Evolutionary conservation across 2,329 filamentous ascomycete species (phyloP).

Genomic region (Fusarium sublunatum): DNA sequence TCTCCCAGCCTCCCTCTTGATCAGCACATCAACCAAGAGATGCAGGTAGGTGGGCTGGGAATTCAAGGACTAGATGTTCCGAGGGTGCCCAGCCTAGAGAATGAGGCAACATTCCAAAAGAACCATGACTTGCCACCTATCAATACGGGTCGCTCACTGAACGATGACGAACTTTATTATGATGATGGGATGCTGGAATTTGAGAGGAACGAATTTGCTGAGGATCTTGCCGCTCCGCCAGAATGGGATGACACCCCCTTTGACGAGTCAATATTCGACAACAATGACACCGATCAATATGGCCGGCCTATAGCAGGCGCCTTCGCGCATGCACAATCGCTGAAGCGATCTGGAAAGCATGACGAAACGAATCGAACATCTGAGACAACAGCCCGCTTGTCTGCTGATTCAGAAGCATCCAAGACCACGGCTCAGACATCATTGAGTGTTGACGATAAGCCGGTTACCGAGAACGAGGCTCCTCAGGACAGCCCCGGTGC

Average conservation of each 20-base stretch:
- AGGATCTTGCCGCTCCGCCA: slow-evolving; percentile 54
- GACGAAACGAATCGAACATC: slow-evolving; percentile 57
- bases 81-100: slow-evolving; percentile 26
- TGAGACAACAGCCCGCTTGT: slow-evolving; percentile 59
- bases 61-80: slow-evolving; percentile 53
- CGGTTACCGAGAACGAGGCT: slow-evolving; percentile 21
- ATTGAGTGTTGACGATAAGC: slow-evolving; percentile 50
- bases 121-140: slow-evolving; percentile 34
- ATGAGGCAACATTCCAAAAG: slow-evolving; percentile 40
- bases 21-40: slow-evolving; percentile 22
- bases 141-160: slow-evolving; percentile 16
- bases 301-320: slow-evolving; percentile 69
- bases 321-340: slow-evolving; percentile 65
- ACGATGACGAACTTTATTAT: slow-evolving; percentile 75
- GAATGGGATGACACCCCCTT: slow-evolving; percentile 68
- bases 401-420: slow-evolving; percentile 56
- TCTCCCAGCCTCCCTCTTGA: slow-evolving; percentile 31
- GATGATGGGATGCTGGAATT: slow-evolving; percentile 70
- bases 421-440: slow-evolving; percentile 67
- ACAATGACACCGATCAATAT: slow-evolving; percentile 71
- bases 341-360: slow-evolving; percentile 52
- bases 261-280: slow-evolving; percentile 79
- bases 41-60: slow-evolving; percentile 53
- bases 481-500: slow-evolving; percentile 12
- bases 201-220: slow-evolving; percentile 58